phyloP scores from a whole-genome alignment of 441 rosid species.

The Aquilaria agallochum region DNA sequence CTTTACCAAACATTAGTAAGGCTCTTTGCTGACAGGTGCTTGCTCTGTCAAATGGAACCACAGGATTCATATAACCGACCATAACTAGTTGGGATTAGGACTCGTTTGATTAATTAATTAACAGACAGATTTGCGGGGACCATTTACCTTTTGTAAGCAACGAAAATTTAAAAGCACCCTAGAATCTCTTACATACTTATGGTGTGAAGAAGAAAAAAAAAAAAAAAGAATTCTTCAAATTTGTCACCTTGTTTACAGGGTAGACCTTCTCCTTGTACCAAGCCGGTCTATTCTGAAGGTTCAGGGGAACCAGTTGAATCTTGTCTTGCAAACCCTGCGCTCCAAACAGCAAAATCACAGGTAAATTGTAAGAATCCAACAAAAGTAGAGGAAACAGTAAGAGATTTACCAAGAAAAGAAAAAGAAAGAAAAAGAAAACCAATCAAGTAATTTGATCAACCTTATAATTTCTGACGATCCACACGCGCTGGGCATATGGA shows the following conservation, averaged over 20 bases:
- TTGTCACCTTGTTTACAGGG: slow-evolving; percentile 39
- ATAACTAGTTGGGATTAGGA: too few relatives aligned
- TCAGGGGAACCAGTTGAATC: slow-evolving; percentile 48
- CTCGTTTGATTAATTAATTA: too few relatives aligned
- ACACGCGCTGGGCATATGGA: slow-evolving; percentile 57
- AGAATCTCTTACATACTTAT: too few relatives aligned
- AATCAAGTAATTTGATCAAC: slow-evolving; percentile 14
- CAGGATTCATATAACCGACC: too few relatives aligned
- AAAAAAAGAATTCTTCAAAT: neutral
- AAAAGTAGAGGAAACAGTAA: neutral
- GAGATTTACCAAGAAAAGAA: neutral
- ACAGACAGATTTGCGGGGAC: too few relatives aligned
- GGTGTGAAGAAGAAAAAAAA: neutral
- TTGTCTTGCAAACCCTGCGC: slow-evolving; percentile 45
- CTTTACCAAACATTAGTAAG: too few relatives aligned
- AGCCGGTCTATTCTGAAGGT: slow-evolving; percentile 43
- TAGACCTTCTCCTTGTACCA: slow-evolving; percentile 60
- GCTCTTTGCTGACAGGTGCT: too few relatives aligned
- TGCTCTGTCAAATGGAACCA: too few relatives aligned
- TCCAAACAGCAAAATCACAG: neutral
- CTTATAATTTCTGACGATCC: slow-evolving; percentile 60
- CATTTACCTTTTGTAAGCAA: too few relatives aligned
- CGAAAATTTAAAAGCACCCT: neutral
- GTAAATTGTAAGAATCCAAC: neutral
- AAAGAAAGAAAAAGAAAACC: neutral